Evolutionary conservation across 345 rosid species (phyloP), one percentile per base, ranked within the genome.

Genomic region (Camelina neglecta): DNA sequence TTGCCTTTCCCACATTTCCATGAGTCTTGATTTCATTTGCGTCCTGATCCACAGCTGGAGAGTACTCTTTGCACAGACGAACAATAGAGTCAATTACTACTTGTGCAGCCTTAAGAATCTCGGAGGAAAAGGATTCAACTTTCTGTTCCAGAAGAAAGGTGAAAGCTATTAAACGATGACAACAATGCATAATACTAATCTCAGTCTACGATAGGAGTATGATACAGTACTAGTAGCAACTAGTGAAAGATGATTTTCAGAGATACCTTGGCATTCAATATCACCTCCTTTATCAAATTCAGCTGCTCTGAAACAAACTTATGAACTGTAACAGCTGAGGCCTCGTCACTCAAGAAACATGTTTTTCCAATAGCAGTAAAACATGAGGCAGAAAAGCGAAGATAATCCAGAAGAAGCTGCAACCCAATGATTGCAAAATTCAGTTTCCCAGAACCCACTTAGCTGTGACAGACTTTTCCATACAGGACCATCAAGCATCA

Each of bases 321-420:
- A 82, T 87, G 85, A 65, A 90, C 73, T 42, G 75, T n/a, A 64
- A 44, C 67, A 82, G 60, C 73, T 47, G 82, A 84, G 65, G 71
- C 64, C 60, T 79, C 75, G 67, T 79, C 86, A 24, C 63, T 47
- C 41, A 60, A 16, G 64, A 80, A 65, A 73, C 82, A 80, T 38
- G 75, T 66, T 80, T 79, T 85, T 21, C 84, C 81, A 80, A 85
- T 69, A 80, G 92, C 86, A 72, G 82, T 60, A 73, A 82, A 71
- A 71, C 67, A 81, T 55, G 87, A 81, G 69, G 89, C 86, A 69
- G 88, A 89, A 79, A 89, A 84, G 69, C 74, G 76, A 70, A 92
- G 81, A 71, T 78, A 77, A 44, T 86, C 91, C 74, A 83, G 77
- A 77, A 95, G 97, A 65, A 92, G 86, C 99, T 95, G 97, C 84